Conservation (phyloP, 2,329 filamentous ascomycete genomes). For the Claviceps fusiformis region DNA sequence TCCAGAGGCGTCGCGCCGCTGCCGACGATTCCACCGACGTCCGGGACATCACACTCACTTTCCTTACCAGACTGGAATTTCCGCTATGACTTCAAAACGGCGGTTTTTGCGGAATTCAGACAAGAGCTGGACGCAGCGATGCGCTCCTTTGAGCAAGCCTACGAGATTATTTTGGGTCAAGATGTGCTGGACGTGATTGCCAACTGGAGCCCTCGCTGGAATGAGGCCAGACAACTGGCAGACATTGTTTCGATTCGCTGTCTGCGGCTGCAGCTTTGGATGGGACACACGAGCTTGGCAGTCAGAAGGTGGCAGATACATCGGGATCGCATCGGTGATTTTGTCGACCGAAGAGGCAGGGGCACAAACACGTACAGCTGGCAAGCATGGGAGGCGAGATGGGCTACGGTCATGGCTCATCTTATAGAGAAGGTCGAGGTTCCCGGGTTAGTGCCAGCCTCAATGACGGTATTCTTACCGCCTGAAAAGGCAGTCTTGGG, state of each 20-base stretch:
- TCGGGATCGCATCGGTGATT: conserved; percentile 56
- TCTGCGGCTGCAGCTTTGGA: conserved; percentile 72
- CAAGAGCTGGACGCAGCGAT: conserved; percentile 83
- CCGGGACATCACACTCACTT: conserved; percentile 73
- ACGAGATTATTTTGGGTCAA: conserved; percentile 66
- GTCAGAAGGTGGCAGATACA: conserved; percentile 72
- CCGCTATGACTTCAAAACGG: conserved; percentile 88
- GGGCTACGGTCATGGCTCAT: conserved; percentile 49
- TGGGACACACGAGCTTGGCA: conserved; percentile 63
- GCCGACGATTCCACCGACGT: conserved; percentile 70
- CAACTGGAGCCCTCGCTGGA: conserved; percentile 81
- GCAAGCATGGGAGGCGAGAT: conserved; percentile 81
- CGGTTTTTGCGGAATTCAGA: conserved; percentile 80
- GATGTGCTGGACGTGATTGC: conserved; percentile 83
- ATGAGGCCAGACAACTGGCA: conserved; percentile 78
- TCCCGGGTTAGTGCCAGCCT: conserved; percentile 32
- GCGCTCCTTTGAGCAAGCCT: conserved; percentile 75
- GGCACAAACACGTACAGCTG: conserved; percentile 85
- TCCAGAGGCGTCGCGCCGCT: conserved; percentile 64
- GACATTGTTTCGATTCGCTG: conserved; percentile 71
- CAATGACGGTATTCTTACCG: conserved; percentile 33
- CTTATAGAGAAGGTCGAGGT: conserved; percentile 42
- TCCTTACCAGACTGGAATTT: conserved; percentile 82
- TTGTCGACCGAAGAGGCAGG: conserved; percentile 71
- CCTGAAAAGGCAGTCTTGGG: conserved; percentile 45